Evolutionary conservation across 2,329 filamentous ascomycete genomes (phyloP).

Genomic region (Neophaeococcomyces mojaviensis): DNA sequence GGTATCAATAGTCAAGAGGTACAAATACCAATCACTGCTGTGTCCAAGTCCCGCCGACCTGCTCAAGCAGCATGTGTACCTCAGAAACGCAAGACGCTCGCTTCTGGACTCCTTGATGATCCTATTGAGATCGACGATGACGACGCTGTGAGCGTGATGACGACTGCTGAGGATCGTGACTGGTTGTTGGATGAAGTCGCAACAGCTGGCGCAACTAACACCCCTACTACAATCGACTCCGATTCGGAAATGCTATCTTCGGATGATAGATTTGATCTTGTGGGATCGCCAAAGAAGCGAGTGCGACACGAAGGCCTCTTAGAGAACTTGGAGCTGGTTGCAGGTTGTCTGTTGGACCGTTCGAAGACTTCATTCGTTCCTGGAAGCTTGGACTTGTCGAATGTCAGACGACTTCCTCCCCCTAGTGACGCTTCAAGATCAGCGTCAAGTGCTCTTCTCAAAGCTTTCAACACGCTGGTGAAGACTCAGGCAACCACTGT

Average conservation of each 20-base stretch:
- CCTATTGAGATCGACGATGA: conserved; percentile 26
- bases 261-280: conserved; percentile 24
- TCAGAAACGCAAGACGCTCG: conserved; percentile 20
- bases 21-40: conserved; percentile 46
- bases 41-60: conserved; percentile 38
- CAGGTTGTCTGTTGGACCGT: conserved; percentile 26
- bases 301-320: conserved; percentile 7
- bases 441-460: conserved; percentile 57
- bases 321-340: neutral
- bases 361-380: conserved; percentile 56
- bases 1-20: conserved; percentile 31
- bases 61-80: conserved; percentile 18
- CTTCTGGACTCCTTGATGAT: neutral
- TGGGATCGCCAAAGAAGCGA: conserved; percentile 9
- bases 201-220: conserved; percentile 8
- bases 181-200: conserved; percentile 28
- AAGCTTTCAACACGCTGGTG: conserved; percentile 57
- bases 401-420: conserved; percentile 56
- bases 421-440: conserved; percentile 57
- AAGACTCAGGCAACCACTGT: conserved; percentile 56
- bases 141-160: conserved; percentile 41
- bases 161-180: conserved; percentile 39
- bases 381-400: conserved; percentile 54
- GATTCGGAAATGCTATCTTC: conserved; percentile 32
- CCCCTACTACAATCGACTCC: conserved; percentile 4